Evolutionary conservation across 2,329 filamentous ascomycete genomes (phyloP), one percentile per base, ranked within the genome.

Genomic region (Stagonosporopsis rhizophila): DNA sequence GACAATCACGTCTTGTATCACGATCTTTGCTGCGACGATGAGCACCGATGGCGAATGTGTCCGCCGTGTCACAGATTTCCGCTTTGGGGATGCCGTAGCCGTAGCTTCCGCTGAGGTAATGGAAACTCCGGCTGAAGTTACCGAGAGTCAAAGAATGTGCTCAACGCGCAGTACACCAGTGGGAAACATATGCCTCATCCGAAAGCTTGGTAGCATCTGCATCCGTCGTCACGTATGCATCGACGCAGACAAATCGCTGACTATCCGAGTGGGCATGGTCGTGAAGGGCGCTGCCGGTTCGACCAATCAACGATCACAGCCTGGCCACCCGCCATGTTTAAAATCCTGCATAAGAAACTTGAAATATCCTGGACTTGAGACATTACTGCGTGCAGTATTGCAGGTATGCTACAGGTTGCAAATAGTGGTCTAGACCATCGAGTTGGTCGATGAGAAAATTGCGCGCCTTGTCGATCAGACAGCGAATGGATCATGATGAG

Each of bases 71-170:
- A 56, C 56, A 56, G 30, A 27, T 52, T 58, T 55, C 58, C 49
- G 22, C 12, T 58, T 63, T 51, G 39, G 61, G 61, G 40, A 56
- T 59, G 48, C 53, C 52, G 59, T 50, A 35, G 45, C 55, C 53
- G 60, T 55, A 27, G 50, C 52, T 62, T 56, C 49, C 61, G 57
- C 58, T 62, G 50, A 53, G 56, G 62, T 70, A 68, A 70, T 57
- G 41, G 50, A 65, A 66, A 66, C 54, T 35, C 56, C 56, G 54
- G 56, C 53, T 55, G 40, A 32, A 32, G 7, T 47, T 44, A 55
- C 40, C 44, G 39, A 45, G 53, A 39, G 44, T 50, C 50, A 60
- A 32, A 39, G 42, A 65, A 66, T 56, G 42, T 58, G 57, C 62
- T 57, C 62, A 60, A 39, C 53, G 44, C 61, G 59, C 55, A 57